Base-by-base conservation (phyloP, 2,329 filamentous ascomycete genomes). In the Pleoardoris graminearum region DNA sequence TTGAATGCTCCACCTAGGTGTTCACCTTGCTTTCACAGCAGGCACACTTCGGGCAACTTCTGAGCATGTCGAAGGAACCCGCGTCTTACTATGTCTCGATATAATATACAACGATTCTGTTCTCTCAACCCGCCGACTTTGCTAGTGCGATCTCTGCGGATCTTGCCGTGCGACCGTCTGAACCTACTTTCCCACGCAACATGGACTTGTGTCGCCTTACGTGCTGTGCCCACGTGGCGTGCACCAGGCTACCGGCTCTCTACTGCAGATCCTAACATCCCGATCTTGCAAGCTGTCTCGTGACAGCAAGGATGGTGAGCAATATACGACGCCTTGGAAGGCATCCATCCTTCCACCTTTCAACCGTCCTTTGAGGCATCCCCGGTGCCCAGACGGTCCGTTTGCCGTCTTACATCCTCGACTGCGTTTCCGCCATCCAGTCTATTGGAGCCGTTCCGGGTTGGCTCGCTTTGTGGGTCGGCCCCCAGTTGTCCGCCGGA, bases 371-470 rank as follows among this genome's bases (percentile, higher is more conserved):
- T 53, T 33, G 60, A 51, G 32, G 42, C 48, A n/a, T 60, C 52
- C 42, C 57, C 58, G 27, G 68, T 65, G 27, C 61, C 56, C 57
- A 74, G 53, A 7, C 60, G 60, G 51, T 67, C 70, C 59, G 73
- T 67, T 51, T 69, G 63, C 51, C 62, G 67, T 43, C 59, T 67
- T 37, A 67, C 61, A 37, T 59, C 63, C 48, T 73, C 69, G 27
- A 73, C 65, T 36, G 58, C 50, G 37, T 43, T 52, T n/a, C 25
- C 60, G 42, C 61, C 55, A 30, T 51, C 59, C 30, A 54, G 47
- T 16, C 43, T 51, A 48, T 44, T 51, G 27, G 59, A 38, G 39
- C 49, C 55, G 19, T 61, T 59, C 42, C 54, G 55, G 39, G 57
- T 54, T 23, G 54, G 55, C 25, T 57, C 56, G 30, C 58, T 55